phyloP scores from a whole-genome alignment of 768 basidiomycete genomes.

The Tylopilus felleus region DNA sequence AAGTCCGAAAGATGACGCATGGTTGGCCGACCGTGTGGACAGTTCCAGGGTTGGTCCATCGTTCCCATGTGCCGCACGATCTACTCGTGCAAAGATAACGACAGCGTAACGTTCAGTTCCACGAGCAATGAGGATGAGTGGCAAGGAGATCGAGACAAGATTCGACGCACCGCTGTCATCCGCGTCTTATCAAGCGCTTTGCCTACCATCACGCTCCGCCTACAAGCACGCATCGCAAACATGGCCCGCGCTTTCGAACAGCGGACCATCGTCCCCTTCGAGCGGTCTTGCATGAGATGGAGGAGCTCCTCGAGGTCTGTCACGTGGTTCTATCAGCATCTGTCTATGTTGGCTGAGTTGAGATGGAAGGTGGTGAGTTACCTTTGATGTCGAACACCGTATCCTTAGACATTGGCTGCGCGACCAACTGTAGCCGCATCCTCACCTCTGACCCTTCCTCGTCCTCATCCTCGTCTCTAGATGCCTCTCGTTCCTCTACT shows the following conservation, averaged over 20 bases:
- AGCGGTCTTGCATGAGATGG: constrained; percentile 75
- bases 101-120: not conserved
- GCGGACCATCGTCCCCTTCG: constrained; percentile 79
- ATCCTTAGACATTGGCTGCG: constrained; percentile 89
- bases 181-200: constrained; percentile 71
- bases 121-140: not conserved
- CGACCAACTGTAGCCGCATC: constrained; percentile 57
- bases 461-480: not conserved
- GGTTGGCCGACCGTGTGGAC: constrained; percentile 83
- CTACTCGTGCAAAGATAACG: constrained; percentile 31
- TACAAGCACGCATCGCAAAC: constrained; percentile 95
- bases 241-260: constrained; percentile 91
- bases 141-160: not conserved
- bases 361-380: constrained; percentile 26
- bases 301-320: constrained; percentile 92
- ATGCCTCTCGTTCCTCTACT: constrained; percentile 36
- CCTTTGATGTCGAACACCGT: constrained; percentile 90
- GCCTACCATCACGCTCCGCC: constrained; percentile 96
- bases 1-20: constrained; percentile 74
- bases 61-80: constrained; percentile 79
- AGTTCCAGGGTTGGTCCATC: constrained; percentile 86
- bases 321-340: not conserved
- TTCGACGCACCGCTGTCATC: constrained; percentile 65
- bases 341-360: not conserved
- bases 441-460: not conserved